Base-by-base conservation (phyloP, 805 yeast species). In the Lachancea fermentati region DNA sequence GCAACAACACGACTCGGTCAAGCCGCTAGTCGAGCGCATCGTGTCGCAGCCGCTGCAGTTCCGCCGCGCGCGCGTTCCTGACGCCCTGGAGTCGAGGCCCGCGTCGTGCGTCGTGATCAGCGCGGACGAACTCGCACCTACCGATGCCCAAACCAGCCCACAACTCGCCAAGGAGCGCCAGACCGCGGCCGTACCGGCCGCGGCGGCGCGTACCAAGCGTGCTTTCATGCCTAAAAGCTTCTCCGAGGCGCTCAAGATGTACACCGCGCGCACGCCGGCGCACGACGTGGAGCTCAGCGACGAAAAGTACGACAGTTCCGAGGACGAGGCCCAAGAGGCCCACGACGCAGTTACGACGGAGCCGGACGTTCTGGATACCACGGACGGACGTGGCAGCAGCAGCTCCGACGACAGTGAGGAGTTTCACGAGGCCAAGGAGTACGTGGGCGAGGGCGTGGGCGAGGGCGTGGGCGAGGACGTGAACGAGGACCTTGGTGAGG, bases 41-140 rank as follows among this genome's bases (percentile, higher is more conserved):
- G 65, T 80, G 30, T 62, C 79, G 19, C 74, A 75, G 42, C 88
- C 87, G 7, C 57, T 81, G 37, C 68, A 68, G 19, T 86, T 85
- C 60, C 77, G 73, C 39, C 68, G 77, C 3, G 88, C 85, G 12
- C 75, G 70, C 47, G 64, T 63, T 39, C 75, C 78, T 4, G 83
- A 76, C 54, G 63, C 67, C 15, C 66, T 67, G 11, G 54, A 69
- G 14, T 53, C 65, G 35, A 69, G 59, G 52, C 81, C 78, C 1
- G 59, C 73, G 3, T 63, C 68, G 46, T 82, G 79, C 60, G 69
- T 73, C 6, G 54, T 74, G 57, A 61, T 71, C 48, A 50, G 50
- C 18, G 19, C 37, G 25, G 34, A 11, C 11, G 19, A 35, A 9
- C 15, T 14, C 14, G 22, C 28, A 13, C 16, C 19, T 33, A 11